phyloP scores from a whole-genome alignment of 495 filamentous ascomycete genomes.

The Hyaloscypha finlandica region DNA sequence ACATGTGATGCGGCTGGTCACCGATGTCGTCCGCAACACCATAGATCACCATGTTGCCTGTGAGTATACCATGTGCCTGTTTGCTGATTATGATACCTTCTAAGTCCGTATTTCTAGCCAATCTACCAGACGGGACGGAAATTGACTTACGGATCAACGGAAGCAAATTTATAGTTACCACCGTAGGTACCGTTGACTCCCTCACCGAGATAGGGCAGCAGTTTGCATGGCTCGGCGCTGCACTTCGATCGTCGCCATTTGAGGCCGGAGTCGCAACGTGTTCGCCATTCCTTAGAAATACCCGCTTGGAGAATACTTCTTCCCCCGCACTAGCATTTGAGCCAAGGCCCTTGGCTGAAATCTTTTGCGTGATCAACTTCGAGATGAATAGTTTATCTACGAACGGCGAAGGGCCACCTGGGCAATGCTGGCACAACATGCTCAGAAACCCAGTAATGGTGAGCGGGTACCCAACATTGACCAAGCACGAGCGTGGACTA shows the following conservation, averaged over 20 bases:
- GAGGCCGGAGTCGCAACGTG: not conserved
- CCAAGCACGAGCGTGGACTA: not conserved
- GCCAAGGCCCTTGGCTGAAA: not conserved
- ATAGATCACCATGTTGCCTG: not conserved
- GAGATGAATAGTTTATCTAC: too few species aligned
- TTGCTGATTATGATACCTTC: too few species aligned
- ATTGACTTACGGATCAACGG: not conserved
- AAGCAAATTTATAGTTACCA: not conserved
- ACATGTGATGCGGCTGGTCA: not conserved
- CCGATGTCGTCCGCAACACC: not conserved
- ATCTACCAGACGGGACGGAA: conserved; percentile 1
- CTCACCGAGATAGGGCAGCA: conserved; percentile 24
- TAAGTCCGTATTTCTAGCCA: too few species aligned
- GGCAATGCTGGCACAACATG: conserved; percentile 5
- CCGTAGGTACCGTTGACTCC: conserved; percentile 16
- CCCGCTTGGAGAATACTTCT: not conserved
- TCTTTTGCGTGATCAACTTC: not conserved
- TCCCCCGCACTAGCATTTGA: not conserved
- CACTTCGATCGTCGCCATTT: conserved; percentile 19
- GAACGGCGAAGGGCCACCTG: not conserved
- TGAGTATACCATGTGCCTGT: too few species aligned
- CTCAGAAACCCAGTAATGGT: conserved; percentile 8
- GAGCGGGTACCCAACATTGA: not conserved
- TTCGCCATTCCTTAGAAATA: conserved; percentile 4
- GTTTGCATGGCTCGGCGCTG: conserved; percentile 23